Evolutionary conservation across 73 alveolate genomes (phyloP), one percentile per base, ranked within the genome.

Genomic region (Paramecium sexaurelia): DNA sequence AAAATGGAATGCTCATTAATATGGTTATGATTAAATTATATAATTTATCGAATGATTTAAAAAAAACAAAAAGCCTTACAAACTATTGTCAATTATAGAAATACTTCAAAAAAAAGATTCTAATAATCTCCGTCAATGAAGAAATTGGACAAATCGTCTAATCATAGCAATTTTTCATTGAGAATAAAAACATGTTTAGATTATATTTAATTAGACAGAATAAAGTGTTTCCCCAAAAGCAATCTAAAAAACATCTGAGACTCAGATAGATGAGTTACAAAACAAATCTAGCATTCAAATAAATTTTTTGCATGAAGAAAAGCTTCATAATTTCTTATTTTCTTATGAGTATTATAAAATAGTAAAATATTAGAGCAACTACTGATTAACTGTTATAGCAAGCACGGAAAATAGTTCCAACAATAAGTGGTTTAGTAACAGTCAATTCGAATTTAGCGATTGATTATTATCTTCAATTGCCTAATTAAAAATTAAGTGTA

Each of bases 391-490:
- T 71, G 17, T 32, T 37, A 35, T 5, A 11, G 4, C 26, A 29
- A 71, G 86, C 86, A n/a, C 43, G 43, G 3, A 33, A 19, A 7
- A 33, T 27, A 19, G 55, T 36, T 71, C 86, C 86, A 15, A 71
- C 37, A 15, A 27, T 71, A 71, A 29, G 35, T 15, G 32, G 29
- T 6, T 22, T 78, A 24, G 27, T 78, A 24, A 78, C 90, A 10
- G n/a, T 13, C 7, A 45, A 88, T 26, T 56, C 55, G 7, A 69
- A 88, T 88, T 43, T 88, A 17, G 69, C 83, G 17, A n/a, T 68
- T 29, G 85, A 75, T 10, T 88, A 88, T 88, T 88, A 88, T 69
- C 68, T 88, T 7, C 26, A 83, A 43, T 66, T 88, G 17, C 84
- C 82, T 15, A 82, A 88, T 43, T 35, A 84, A 88, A 71, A 75